phyloP scores from a whole-genome alignment of 73 alveolate species.

The Strombidium stylifer region DNA sequence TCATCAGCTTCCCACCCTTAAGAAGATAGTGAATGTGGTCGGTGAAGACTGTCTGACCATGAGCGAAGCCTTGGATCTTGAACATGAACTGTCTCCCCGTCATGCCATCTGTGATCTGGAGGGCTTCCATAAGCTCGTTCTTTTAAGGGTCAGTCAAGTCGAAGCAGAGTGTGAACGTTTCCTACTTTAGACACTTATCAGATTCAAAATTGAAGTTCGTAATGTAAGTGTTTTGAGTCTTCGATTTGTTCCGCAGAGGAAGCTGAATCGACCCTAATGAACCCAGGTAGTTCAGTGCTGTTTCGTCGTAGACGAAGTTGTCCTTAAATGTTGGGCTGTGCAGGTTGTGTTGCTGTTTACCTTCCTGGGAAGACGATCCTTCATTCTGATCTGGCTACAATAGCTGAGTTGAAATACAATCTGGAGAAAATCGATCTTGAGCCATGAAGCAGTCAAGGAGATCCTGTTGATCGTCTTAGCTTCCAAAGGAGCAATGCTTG shows the following conservation, averaged over 20 bases:
- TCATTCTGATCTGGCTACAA: no score
- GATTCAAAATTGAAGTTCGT: constrained; percentile 27
- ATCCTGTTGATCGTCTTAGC: no score
- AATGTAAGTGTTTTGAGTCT: constrained; percentile 17
- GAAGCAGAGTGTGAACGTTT: constrained; percentile 12
- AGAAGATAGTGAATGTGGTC: constrained; percentile 39
- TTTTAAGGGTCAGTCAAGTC: neutral
- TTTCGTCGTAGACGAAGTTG: no score
- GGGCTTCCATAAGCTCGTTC: neutral
- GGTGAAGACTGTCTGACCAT: constrained; percentile 13
- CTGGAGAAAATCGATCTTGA: no score
- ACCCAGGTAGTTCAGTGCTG: no score
- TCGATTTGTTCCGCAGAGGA: constrained; percentile 37
- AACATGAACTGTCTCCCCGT: constrained; percentile 2
- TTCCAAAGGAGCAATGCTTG: no score
- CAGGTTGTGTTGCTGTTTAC: no score
- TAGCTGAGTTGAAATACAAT: no score
- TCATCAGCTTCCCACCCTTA: constrained; percentile 18
- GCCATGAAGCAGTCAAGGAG: no score
- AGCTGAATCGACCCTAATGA: no score
- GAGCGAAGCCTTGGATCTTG: constrained; percentile 29
- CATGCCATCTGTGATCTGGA: neutral
- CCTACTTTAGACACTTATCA: constrained; percentile 17
- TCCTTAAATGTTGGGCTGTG: no score
- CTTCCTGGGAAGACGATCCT: no score